Evolutionary conservation across 208 protist genomes (phyloP).

Genomic region (Trypanosoma cruzi): DNA sequence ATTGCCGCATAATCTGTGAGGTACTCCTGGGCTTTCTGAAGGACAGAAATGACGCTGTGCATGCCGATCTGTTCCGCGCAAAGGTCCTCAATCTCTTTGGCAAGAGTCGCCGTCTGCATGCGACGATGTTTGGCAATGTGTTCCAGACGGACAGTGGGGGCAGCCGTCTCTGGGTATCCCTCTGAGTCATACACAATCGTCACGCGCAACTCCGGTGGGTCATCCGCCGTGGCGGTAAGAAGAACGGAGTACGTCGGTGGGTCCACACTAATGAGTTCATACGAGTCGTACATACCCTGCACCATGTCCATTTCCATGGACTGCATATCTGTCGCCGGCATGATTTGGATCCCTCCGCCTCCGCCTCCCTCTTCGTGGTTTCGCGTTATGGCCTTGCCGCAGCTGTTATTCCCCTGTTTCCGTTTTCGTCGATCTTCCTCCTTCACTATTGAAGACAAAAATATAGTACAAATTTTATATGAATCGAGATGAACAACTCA

Average conservation of each 20-base stretch:
- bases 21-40: conserved; percentile 81
- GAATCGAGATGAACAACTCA: no score
- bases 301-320: conserved; percentile 94
- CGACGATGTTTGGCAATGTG: conserved; percentile 72
- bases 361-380: neutral
- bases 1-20: conserved; percentile 52
- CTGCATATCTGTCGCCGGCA: conserved; percentile 84
- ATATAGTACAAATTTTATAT: no score
- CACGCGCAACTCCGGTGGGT: conserved; percentile 75
- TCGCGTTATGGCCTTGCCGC: no score
- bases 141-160: conserved; percentile 59
- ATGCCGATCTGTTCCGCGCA: conserved; percentile 81
- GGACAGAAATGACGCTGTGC: conserved; percentile 66
- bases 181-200: conserved; percentile 70
- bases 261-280: conserved; percentile 60
- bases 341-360: conserved; percentile 9
- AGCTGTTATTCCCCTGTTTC: no score
- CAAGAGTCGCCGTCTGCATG: conserved; percentile 55
- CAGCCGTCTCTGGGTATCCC: conserved; percentile 69
- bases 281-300: conserved; percentile 91
- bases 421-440: no score
- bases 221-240: conserved; percentile 62
- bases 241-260: conserved; percentile 81
- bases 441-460: no score
- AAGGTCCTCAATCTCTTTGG: conserved; percentile 53